These are phyloP conservation scores for Aspergillus egyptiacus DNA, from an alignment of 495 filamentous ascomycete genomes.

Conservation along the genomic window DNA sequence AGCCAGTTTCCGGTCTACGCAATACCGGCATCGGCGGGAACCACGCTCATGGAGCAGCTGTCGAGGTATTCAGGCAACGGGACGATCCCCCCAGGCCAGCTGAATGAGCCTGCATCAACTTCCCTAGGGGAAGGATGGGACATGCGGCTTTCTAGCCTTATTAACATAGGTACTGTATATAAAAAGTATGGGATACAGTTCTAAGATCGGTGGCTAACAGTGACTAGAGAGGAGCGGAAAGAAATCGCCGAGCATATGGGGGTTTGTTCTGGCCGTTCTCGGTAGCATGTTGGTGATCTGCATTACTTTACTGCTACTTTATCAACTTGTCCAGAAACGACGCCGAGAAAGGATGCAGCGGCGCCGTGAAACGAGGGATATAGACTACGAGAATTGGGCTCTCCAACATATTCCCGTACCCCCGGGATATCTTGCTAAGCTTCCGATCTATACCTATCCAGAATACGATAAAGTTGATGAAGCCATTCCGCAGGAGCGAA, in stretches of 20 bases:
- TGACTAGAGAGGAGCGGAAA: slow-evolving; percentile 15
- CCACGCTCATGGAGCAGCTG: slow-evolving; percentile 63
- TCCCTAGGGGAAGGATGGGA: slow-evolving; percentile 46
- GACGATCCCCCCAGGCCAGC: slow-evolving; percentile 47
- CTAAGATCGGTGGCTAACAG: neutral
- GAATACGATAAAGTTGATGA: slow-evolving; percentile 27
- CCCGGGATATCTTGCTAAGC: slow-evolving; percentile 54
- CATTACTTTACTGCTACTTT: slow-evolving; percentile 56
- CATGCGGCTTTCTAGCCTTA: slow-evolving; percentile 54
- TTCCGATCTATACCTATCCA: slow-evolving; percentile 71
- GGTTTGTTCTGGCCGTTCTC: slow-evolving; percentile 75
- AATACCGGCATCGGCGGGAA: slow-evolving; percentile 60
- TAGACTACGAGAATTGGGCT: slow-evolving; percentile 73
- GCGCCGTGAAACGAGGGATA: slow-evolving; percentile 65
- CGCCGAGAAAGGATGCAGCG: slow-evolving; percentile 58
- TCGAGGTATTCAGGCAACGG: slow-evolving; percentile 69
- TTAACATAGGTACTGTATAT: slow-evolving; percentile 48
- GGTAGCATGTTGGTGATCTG: slow-evolving; percentile 64
- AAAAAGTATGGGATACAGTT: neutral
- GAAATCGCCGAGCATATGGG: slow-evolving; percentile 65
- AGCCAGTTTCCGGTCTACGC: slow-evolving; percentile 79
- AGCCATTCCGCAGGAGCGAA: neutral
- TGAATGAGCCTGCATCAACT: slow-evolving; percentile 22
- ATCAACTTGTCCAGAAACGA: slow-evolving; percentile 67
- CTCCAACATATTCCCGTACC: slow-evolving; percentile 72